phyloP scores from a whole-genome alignment of 305 asterid genomes.

The Fraxinus baroniana region DNA sequence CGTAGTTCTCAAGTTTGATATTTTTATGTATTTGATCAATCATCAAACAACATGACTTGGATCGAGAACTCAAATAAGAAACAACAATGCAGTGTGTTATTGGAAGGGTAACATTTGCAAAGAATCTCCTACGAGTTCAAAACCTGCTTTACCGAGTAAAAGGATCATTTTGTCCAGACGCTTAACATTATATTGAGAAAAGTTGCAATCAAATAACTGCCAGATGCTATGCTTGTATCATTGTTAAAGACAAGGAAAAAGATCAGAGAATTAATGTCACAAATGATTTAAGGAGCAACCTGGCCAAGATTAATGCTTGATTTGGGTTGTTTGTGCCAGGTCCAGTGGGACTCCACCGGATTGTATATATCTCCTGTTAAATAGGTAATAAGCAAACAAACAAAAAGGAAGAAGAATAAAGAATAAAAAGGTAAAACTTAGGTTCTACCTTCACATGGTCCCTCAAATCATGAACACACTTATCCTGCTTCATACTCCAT shows the following conservation, averaged over 20 bases:
- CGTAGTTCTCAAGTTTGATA: background rate
- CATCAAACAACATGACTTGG: background rate
- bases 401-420: background rate
- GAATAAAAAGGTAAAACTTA: background rate
- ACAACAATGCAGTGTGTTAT: background rate
- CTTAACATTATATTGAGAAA: background rate
- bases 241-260: background rate
- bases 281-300: constrained; percentile 16
- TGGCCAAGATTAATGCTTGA: constrained; percentile 28
- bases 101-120: background rate
- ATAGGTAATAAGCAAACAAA: background rate
- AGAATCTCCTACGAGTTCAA: background rate
- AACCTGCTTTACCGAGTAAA: background rate
- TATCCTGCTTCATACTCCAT: constrained; percentile 35
- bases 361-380: constrained; percentile 32
- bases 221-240: background rate
- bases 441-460: constrained; percentile 27
- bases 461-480: constrained; percentile 26
- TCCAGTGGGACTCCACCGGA: constrained; percentile 42
- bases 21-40: background rate
- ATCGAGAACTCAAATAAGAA: background rate
- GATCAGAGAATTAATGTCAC: background rate
- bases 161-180: background rate
- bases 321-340: constrained; percentile 32
- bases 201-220: background rate